Percentiles rank a stretch among this genome's conserved stretches.
Evolutionary conservation across 1,284 basidiomycete genomes (phyloP).

Genomic region (Tranzscheliella williamsii): DNA sequence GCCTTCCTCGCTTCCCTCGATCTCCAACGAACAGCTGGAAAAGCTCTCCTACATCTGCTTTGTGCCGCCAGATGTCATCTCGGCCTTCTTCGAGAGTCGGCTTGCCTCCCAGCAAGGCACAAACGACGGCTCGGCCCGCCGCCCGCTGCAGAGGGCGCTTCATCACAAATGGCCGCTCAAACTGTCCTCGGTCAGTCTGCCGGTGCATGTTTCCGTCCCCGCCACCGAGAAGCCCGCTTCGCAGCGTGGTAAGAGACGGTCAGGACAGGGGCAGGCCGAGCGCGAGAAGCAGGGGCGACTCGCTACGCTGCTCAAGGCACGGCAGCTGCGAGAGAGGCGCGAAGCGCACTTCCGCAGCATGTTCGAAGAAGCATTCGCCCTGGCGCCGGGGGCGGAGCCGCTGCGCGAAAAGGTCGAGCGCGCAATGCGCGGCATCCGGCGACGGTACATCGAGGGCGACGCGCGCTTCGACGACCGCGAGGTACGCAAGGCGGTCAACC

Average conservation of each 20-base stretch:
- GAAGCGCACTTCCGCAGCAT: conserved; percentile 14
- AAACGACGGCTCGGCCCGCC: not conserved
- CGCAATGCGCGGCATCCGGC: conserved; percentile 15
- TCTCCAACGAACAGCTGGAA: not conserved
- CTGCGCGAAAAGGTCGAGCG: conserved; percentile 26
- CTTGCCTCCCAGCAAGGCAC: not conserved
- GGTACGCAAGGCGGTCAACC: conserved; percentile 11
- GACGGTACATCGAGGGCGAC: conserved; percentile 19
- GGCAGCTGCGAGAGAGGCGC: conserved; percentile 21
- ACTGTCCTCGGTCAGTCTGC: conserved; percentile 12
- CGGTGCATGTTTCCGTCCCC: conserved; percentile 1
- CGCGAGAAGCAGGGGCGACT: conserved; percentile 21
- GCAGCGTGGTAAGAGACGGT: not conserved
- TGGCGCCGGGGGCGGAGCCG: conserved; percentile 6
- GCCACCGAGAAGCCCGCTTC: not conserved
- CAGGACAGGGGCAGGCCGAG: not conserved
- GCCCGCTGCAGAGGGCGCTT: not conserved
- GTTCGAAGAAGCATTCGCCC: conserved; percentile 16
- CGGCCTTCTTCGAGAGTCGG: not conserved
- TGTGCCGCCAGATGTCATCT: not conserved
- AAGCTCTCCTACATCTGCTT: not conserved
- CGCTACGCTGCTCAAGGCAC: conserved; percentile 27
- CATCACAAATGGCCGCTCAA: conserved; percentile 16
- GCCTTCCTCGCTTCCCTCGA: not conserved
- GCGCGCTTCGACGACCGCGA: conserved; percentile 11